Conservation (phyloP, 202 grass and related monocot genomes). For the Thinopyrum obtusiflorum region DNA sequence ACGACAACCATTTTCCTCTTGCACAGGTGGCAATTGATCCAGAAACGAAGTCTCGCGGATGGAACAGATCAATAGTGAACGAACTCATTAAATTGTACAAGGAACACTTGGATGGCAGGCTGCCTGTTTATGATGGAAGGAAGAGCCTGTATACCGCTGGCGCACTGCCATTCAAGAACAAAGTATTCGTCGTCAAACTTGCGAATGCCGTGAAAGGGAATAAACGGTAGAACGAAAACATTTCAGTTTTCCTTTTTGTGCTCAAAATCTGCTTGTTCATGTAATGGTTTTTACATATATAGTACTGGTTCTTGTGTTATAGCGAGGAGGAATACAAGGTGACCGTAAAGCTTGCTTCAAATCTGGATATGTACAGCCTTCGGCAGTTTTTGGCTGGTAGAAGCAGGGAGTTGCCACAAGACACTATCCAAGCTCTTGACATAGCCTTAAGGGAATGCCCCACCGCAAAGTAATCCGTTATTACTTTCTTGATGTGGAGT, state of each 20-base stretch:
- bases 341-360: conserved; percentile 44
- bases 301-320: background rate
- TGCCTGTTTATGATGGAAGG: conserved; percentile 63
- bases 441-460: conserved; percentile 59
- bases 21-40: conserved; percentile 49
- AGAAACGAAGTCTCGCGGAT: conserved; percentile 28
- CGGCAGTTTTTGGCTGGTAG: conserved; percentile 44
- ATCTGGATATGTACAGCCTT: conserved; percentile 45
- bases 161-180: conserved; percentile 47
- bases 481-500: background rate
- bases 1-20: background rate
- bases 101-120: conserved; percentile 35
- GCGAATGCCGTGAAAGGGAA: conserved; percentile 34
- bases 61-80: conserved; percentile 48
- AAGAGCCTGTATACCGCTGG: conserved; percentile 68
- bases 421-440: conserved; percentile 69
- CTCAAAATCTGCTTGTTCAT: background rate
- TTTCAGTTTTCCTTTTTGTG: background rate
- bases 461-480: conserved; percentile 24
- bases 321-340: conserved; percentile 56
- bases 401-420: conserved; percentile 51
- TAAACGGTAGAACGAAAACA: background rate
- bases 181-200: conserved; percentile 49
- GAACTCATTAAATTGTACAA: conserved; percentile 40
- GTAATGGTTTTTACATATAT: background rate